Evolutionary conservation across 2,329 filamentous ascomycete species (phyloP), one percentile per base, ranked within the genome.

Genomic region (Alternaria conjuncta): DNA sequence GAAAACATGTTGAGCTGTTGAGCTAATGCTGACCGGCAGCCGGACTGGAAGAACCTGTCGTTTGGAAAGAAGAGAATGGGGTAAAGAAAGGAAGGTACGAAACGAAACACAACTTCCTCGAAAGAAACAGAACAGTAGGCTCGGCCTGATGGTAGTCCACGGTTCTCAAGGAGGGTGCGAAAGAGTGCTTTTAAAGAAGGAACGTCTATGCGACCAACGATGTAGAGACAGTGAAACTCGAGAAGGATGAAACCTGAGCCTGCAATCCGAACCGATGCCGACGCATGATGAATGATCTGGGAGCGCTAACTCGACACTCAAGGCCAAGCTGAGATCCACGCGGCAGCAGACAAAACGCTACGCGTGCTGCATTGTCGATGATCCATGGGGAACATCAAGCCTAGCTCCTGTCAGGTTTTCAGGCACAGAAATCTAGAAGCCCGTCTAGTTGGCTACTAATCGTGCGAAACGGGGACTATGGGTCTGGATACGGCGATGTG

Each of bases 1-100:
- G 76, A 77, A 65, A 76, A 67, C 78, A 81, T 81, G 61, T 64
- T 79, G 74, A 59, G 65, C 53, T 81, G 61, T 64, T 79, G 74
- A 59, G 65, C 53, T 60, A 61, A 77, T 70, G 78, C 78, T 79
- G 78, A 73, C 78, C 78, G 76, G 78, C 78, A 79, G 78, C 76
- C 66, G 68, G 69, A 77, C 70, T 71, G 72, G 61, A 62, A 63
- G 32, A 58, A 56, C 28, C 57, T 61, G 50, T 69, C 60, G 68
- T 63, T 59, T 61, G 59, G 68, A 67, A 71, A 66, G 62, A 60
- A 66, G 64, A 69, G 50, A 49, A 65, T 65, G 61, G 49, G 41
- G 60, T 59, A 58, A 67, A 58, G 54, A 67, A 70, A 69, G 55
- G 67, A 69, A 61, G 55, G 58, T 65, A 71, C 63, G 57, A 71